Conservation (phyloP, 768 basidiomycete species). For the Lentinula aciculospora region DNA sequence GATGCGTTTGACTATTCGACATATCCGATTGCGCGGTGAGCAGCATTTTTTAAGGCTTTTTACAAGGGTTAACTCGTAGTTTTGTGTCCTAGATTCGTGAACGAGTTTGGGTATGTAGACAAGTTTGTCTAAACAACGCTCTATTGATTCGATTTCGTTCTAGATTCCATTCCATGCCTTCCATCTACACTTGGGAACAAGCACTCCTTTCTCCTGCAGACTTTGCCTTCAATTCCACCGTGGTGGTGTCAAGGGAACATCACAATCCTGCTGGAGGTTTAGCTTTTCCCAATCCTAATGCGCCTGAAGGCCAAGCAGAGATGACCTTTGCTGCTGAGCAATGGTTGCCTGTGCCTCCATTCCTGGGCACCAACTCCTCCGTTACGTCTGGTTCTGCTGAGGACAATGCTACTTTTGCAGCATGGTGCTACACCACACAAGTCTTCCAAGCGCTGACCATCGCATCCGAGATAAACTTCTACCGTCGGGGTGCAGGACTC, state of each 20-base stretch:
- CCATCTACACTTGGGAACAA: constrained; percentile 57
- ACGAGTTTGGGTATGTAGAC: constrained; percentile 47
- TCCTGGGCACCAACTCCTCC: not conserved
- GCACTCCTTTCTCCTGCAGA: constrained; percentile 44
- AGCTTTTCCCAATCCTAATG: constrained; percentile 51
- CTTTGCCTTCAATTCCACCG: constrained; percentile 53
- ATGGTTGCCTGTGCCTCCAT: constrained; percentile 48
- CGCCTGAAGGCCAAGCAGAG: constrained; percentile 44
- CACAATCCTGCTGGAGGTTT: constrained; percentile 50
- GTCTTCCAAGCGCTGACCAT: constrained; percentile 56
- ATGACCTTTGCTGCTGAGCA: constrained; percentile 45
- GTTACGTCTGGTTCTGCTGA: constrained; percentile 25
- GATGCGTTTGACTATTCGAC: constrained; percentile 50
- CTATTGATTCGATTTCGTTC: too few species aligned
- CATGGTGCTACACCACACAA: constrained; percentile 62
- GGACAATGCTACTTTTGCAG: constrained; percentile 53
- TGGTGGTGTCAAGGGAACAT: constrained; percentile 50
- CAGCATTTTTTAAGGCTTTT: not conserved
- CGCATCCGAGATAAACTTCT: constrained; percentile 54
- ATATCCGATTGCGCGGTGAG: constrained; percentile 42
- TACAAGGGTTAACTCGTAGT: not conserved
- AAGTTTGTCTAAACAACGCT: not conserved
- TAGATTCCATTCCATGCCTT: constrained; percentile 60
- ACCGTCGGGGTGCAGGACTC: constrained; percentile 52
- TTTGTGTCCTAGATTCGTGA: constrained; percentile 36